These are phyloP conservation scores for Catharanthus roseus DNA, from an alignment of 257 asterid genomes.

Conservation along the genomic window DNA sequence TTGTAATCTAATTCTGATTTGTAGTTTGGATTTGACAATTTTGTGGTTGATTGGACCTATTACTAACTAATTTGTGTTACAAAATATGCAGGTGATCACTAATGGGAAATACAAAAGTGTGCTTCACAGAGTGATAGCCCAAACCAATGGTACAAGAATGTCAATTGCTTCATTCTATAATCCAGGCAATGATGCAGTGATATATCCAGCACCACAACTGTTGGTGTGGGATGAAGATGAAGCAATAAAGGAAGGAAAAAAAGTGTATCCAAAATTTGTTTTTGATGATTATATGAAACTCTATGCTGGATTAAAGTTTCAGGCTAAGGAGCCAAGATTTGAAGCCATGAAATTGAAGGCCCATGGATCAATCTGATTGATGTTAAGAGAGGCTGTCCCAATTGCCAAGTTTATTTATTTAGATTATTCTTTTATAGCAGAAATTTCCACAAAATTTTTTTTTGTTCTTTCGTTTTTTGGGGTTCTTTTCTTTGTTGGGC, in stretches of 20 bases:
- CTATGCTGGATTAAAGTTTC: constrained; percentile 24
- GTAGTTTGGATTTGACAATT: no score
- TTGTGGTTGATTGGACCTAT: no score
- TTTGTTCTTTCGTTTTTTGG: no score
- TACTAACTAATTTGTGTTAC: no score
- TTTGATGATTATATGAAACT: constrained; percentile 27
- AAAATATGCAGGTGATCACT: constrained; percentile 20
- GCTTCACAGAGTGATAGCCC: constrained; percentile 26
- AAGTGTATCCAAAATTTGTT: constrained; percentile 22
- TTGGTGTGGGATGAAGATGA: constrained; percentile 15
- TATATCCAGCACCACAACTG: constrained; percentile 21
- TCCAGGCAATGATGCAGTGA: constrained; percentile 27
- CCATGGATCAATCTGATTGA: neutral
- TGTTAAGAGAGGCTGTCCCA: neutral
- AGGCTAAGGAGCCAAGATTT: constrained; percentile 30
- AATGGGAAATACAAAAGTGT: constrained; percentile 30
- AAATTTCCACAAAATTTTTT: no score
- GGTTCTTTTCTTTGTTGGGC: no score
- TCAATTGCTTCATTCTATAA: constrained; percentile 27
- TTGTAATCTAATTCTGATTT: no score
- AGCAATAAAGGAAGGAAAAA: constrained; percentile 2
- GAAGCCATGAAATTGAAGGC: constrained; percentile 25
- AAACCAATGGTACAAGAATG: constrained; percentile 24
- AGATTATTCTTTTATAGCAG: no score
- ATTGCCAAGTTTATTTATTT: neutral